Percentiles rank a stretch among this genome's conserved stretches.
Evolutionary conservation across 441 rosid species (phyloP).

Genomic region (Erysimum pusillum): DNA sequence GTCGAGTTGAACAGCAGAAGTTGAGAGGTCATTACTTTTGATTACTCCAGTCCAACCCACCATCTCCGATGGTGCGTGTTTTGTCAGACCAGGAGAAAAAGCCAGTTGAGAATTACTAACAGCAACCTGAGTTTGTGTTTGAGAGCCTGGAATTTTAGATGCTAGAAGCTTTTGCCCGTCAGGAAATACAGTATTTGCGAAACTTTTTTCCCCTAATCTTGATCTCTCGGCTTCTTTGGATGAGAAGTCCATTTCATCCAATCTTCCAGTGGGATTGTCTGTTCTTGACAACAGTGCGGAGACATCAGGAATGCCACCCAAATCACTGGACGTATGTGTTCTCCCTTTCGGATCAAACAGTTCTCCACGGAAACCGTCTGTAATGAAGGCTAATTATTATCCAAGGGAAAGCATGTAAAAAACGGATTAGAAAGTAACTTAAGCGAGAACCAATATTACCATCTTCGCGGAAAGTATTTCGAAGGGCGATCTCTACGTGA

Average conservation of each 20-base stretch:
- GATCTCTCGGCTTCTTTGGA: slow-evolving; percentile 59
- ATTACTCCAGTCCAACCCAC: slow-evolving; percentile 62
- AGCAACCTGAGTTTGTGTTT: slow-evolving; percentile 27
- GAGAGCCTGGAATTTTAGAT: slow-evolving; percentile 44
- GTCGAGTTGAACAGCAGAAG: slow-evolving; percentile 50
- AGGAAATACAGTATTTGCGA: slow-evolving; percentile 47
- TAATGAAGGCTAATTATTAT: slow-evolving; percentile 52
- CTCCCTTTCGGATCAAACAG: slow-evolving; percentile 64
- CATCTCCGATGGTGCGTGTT: slow-evolving; percentile 57
- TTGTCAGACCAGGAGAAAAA: slow-evolving; percentile 24
- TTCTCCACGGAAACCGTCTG: slow-evolving; percentile 69
- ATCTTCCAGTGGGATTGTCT: slow-evolving; percentile 64
- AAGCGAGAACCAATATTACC: slow-evolving; percentile 54
- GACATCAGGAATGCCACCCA: slow-evolving; percentile 56
- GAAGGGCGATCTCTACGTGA: slow-evolving; percentile 91
- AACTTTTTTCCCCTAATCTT: slow-evolving; percentile 60
- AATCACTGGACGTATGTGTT: slow-evolving; percentile 62
- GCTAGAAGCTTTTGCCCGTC: slow-evolving; percentile 65
- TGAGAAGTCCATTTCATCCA: slow-evolving; percentile 58
- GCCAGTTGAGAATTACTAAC: slow-evolving; percentile 3
- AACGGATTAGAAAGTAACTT: slow-evolving; percentile 21
- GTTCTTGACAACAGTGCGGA: slow-evolving; percentile 57
- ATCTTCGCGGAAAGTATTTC: slow-evolving; percentile 73
- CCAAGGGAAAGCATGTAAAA: slow-evolving; percentile 45
- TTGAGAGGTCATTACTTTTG: slow-evolving; percentile 51